Base-by-base conservation (phyloP, 2,329 filamentous ascomycete genomes). In the Neopestalotiopsis sp. region DNA sequence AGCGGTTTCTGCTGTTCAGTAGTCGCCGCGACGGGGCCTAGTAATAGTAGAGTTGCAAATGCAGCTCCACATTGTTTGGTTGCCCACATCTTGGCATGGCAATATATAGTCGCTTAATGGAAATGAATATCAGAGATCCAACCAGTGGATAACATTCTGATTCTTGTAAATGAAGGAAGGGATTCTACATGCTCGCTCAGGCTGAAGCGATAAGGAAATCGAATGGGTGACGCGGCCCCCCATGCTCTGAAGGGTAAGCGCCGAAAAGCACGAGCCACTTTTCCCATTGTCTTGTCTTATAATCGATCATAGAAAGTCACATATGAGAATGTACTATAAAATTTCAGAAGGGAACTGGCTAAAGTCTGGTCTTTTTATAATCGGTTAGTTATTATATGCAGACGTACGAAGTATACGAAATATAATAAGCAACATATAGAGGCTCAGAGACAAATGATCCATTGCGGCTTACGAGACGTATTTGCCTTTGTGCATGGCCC, bases 151-250 rank as follows among this genome's bases (percentile, higher is more conserved):
- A 59, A 34, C 6, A 4, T 5, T 38, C 10, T 38, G 34, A 59
- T n/a, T 59, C 30, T 24, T 2, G 14, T 34, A 59, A 10, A 14
- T 14, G 28, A 14, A 30, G 17, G 24, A 28, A 24, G 24, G 30
- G 14, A 34, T 24, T 59, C 24, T 24, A 14, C 24, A 32, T 14
- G 1, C 12, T 17, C 12, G 32, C 59, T 38, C 32, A 62, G 12
- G n/a, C 20, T 28, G 24, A 42, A 40, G 40, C 20, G 61, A 64
- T 64, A 64, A 64, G 61, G 20, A 13, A 32, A n/a, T 49, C 5
- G n/a, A 14, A 28, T 32, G 38, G 57, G 38, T 64, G 61, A 64
- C 61, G 61, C 61, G 61, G 61, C 61, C 61, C 61, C 61, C 61
- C 34, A 24, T 59, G 57, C 57, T 30, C 13, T 24, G 24, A 59